A percentile compares a stretch with the other conserved stretches of the same genome.
Evolutionary conservation across 192 early-diverging fungal species (phyloP).

Genomic region (Podila verticillata): DNA sequence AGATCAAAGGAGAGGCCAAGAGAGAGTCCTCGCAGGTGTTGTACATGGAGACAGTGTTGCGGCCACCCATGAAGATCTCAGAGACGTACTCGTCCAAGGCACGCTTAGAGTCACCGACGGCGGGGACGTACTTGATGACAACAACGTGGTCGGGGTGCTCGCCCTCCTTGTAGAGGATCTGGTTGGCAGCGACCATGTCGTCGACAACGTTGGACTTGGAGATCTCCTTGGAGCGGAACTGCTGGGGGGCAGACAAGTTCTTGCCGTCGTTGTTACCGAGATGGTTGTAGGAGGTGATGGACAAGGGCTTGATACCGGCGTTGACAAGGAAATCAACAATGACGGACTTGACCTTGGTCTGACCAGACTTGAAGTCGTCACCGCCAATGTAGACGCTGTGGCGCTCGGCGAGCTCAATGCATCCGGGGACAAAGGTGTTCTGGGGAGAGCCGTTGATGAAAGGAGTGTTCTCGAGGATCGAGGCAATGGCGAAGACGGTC

Average conservation of each 20-base stretch:
- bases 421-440: conserved; percentile 99
- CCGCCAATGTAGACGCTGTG: conserved; percentile 94
- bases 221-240: conserved; percentile 99
- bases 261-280: conserved; percentile 99
- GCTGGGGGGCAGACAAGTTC: conserved; percentile 96
- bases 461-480: conserved; percentile 93
- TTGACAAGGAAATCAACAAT: conserved; percentile 98
- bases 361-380: conserved; percentile 99
- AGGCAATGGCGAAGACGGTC: conserved; percentile 95
- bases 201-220: conserved; percentile 99
- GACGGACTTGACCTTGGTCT: conserved; percentile 99
- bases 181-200: conserved; percentile 98
- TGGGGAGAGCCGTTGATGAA: conserved; percentile 99
- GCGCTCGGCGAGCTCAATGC: conserved; percentile 88
- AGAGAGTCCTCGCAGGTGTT: conserved; percentile 99
- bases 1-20: conserved; percentile 95
- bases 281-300: conserved; percentile 97
- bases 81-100: conserved; percentile 98
- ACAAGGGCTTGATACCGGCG: conserved; percentile 97
- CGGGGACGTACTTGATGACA: conserved; percentile 98
- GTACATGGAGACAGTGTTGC: conserved; percentile 94
- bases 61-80: conserved; percentile 99
- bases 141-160: conserved; percentile 82
- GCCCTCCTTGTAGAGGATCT: conserved; percentile 86
- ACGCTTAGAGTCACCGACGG: conserved; percentile 97